phyloP scores from a whole-genome alignment of 352 stramenopile species.

The Globisporangium irregulare region DNA sequence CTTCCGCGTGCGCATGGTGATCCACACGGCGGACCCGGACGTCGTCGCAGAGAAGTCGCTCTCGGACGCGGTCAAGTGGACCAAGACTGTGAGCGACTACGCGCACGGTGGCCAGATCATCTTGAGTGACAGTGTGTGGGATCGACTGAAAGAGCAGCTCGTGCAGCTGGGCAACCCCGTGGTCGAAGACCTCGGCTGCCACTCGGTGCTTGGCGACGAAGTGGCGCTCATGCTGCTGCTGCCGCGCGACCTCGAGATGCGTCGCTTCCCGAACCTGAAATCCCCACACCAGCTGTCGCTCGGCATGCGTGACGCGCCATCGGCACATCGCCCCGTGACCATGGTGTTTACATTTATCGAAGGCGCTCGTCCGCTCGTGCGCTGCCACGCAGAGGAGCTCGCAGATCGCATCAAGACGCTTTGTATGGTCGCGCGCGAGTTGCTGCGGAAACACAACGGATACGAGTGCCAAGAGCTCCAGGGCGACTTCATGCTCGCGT shows the following conservation, averaged over 20 bases:
- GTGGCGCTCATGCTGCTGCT: slow-evolving; percentile 80
- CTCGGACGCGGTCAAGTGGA: slow-evolving; percentile 79
- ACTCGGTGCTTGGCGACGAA: slow-evolving; percentile 68
- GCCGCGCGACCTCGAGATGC: slow-evolving; percentile 70
- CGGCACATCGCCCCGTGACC: slow-evolving; percentile 71
- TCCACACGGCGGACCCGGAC: slow-evolving; percentile 67
- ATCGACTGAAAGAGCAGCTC: slow-evolving; percentile 83
- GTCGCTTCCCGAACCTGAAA: slow-evolving; percentile 71
- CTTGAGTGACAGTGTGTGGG: slow-evolving; percentile 82
- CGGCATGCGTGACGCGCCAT: slow-evolving; percentile 80
- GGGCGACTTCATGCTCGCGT: slow-evolving; percentile 88
- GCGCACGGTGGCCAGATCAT: slow-evolving; percentile 83
- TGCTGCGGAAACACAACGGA: slow-evolving; percentile 78
- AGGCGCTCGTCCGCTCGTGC: slow-evolving; percentile 75
- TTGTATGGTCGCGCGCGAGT: slow-evolving; percentile 69
- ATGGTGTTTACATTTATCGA: slow-evolving; percentile 91
- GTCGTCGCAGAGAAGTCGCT: slow-evolving; percentile 55
- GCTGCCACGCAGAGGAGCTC: slow-evolving; percentile 78
- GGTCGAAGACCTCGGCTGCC: slow-evolving; percentile 81
- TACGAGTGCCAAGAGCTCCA: slow-evolving; percentile 89
- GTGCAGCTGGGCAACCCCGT: slow-evolving; percentile 85
- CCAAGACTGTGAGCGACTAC: slow-evolving; percentile 81
- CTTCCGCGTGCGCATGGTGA: slow-evolving; percentile 86
- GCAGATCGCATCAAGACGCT: slow-evolving; percentile 83
- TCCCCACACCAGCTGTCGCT: slow-evolving; percentile 69